Evolutionary conservation across 495 filamentous ascomycete genomes (phyloP).

Genomic region (Podospora tetraspora): DNA sequence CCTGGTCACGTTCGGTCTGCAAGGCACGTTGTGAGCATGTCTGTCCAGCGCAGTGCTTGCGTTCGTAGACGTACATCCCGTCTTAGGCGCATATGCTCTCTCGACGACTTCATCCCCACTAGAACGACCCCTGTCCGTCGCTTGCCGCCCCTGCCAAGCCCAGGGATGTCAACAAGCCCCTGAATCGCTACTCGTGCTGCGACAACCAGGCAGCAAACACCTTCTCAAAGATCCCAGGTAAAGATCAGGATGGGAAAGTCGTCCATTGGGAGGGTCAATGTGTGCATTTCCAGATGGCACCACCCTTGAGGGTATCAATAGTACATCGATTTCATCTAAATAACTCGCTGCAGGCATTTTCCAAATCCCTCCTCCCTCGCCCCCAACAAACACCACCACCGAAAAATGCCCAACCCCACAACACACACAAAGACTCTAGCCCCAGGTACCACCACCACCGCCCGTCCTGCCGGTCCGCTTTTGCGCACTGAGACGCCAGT

Average conservation of each 20-base stretch:
- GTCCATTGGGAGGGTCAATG: background rate
- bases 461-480: conserved; percentile 80
- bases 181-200: background rate
- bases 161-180: background rate
- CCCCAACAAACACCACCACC: background rate
- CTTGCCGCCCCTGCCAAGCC: background rate
- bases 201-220: background rate
- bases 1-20: background rate
- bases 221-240: background rate
- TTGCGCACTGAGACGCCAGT: conserved; percentile 91
- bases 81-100: background rate
- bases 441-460: conserved; percentile 89
- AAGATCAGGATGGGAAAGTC: background rate
- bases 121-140: background rate
- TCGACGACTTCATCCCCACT: background rate
- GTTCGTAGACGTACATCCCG: background rate
- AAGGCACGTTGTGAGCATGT: too few species aligned
- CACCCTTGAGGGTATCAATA: background rate
- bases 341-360: background rate
- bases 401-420: background rate
- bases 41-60: background rate
- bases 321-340: background rate
- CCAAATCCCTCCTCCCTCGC: background rate
- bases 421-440: conserved; percentile 41
- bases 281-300: background rate